Percentiles rank a stretch among this genome's conserved stretches.
phyloP scores from a whole-genome alignment of 2,329 filamentous ascomycete genomes.

The Scorias spongiosa region DNA sequence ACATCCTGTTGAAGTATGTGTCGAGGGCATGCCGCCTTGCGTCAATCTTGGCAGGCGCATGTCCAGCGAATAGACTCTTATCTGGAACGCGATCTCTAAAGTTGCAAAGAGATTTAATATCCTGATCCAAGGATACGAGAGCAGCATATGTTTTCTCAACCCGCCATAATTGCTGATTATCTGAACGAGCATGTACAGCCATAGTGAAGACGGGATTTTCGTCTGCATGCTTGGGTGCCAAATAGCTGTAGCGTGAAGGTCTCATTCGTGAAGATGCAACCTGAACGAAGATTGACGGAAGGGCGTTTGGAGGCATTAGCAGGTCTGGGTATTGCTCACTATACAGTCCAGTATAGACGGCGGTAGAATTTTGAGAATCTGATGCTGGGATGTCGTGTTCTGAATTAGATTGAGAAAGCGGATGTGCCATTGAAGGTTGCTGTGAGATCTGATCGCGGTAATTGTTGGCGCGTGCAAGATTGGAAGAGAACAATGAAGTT shows the following conservation, averaged over 20 bases:
- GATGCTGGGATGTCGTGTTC: neutral
- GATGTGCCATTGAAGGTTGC: constrained; percentile 9
- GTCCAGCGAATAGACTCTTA: constrained; percentile 71
- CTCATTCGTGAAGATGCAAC: constrained; percentile 92
- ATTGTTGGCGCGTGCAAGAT: constrained; percentile 20
- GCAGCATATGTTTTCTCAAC: constrained; percentile 83
- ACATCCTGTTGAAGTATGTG: constrained; percentile 66
- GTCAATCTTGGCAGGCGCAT: constrained; percentile 87
- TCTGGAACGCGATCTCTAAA: constrained; percentile 72
- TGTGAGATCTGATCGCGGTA: neutral
- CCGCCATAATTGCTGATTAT: constrained; percentile 72
- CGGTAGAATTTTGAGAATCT: constrained; percentile 14
- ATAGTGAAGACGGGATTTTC: constrained; percentile 92
- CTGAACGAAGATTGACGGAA: constrained; percentile 70
- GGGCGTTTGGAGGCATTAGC: constrained; percentile 70
- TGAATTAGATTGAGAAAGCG: constrained; percentile 6
- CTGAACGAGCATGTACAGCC: constrained; percentile 64
- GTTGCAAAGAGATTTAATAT: constrained; percentile 56
- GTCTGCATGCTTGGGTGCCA: constrained; percentile 65
- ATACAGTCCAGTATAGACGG: constrained; percentile 61
- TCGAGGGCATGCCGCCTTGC: constrained; percentile 69
- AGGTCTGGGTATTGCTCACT: constrained; percentile 80
- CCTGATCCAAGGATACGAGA: constrained; percentile 65
- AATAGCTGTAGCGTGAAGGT: constrained; percentile 71
- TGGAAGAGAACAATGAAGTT: constrained; percentile 47